Base-by-base conservation (phyloP, 1,139 yeast genomes). In the Pichia sorboxylosa region DNA sequence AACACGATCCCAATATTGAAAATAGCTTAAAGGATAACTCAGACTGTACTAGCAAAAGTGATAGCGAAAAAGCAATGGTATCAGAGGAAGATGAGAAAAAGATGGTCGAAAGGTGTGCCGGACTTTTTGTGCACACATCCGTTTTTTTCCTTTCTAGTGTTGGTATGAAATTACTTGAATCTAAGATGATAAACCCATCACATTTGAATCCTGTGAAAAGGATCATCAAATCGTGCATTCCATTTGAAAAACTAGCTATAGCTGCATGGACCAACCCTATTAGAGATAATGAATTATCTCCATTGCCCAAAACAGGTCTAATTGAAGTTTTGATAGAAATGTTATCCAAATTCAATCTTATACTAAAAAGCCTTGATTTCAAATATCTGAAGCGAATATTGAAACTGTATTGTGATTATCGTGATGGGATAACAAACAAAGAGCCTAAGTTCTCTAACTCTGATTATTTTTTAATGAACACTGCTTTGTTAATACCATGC, bases 101-200 rank as follows among this genome's bases (percentile, higher is more conserved):
- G 31, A 16, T 41, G 31, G 36, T 25, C 13, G 31, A 31, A 24
- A 31, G 24, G 34, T 30, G 36, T 26, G 18, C 26, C 24, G 46
- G 40, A 6, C 29, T 38, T n/a, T 34, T 37, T 13, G 20, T 33
- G 10, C 51, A 50, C 32, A 44, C 63, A 0, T 48, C 61, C 1
- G 52, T 64, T 29, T 56, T 66, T 0, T 44, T 64, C 7, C 52
- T 65, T 28, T 57, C 67, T 5, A 48, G 55, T 3, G 40, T 43
- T 20, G 71, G 71, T 6, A 33, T 64, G 17, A 46, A 49, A 27
- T 63, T 69, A 67, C 45, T 65, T 13, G 47, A 53, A 7, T 51
- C 46, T 11, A 52, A 49, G 29, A 38, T 58, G n/a, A 56, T 58
- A 20, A 55, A 58, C 33, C 45, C 46, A 1, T 28, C 38, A 1